Percentiles rank a stretch among this genome's conserved stretches.
Evolutionary conservation across 768 basidiomycete genomes (phyloP).

Genomic region (Saitozyma sp.): DNA sequence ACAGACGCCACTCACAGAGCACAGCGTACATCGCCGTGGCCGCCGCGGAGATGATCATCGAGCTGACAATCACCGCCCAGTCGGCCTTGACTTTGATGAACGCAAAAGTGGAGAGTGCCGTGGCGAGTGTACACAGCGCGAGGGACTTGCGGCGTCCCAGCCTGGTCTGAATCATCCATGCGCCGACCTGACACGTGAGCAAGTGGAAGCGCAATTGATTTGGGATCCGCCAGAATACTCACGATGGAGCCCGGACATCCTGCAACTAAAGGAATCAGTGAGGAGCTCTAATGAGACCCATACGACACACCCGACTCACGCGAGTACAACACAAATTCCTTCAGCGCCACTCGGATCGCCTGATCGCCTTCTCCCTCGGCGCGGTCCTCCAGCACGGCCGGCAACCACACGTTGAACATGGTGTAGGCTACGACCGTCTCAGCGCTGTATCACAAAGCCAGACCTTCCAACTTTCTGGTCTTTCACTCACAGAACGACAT

Average conservation of each 20-base stretch:
- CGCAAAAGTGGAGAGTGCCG: slow-evolving; percentile 44
- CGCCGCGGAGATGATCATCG: slow-evolving; percentile 46
- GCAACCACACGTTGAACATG: slow-evolving; percentile 53
- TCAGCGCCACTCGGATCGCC: slow-evolving; percentile 41
- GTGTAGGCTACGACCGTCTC: slow-evolving; percentile 28
- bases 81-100: slow-evolving; percentile 39
- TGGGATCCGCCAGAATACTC: neutral
- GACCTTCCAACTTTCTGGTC: slow-evolving; percentile 1
- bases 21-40: slow-evolving; percentile 53
- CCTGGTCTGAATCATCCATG: slow-evolving; percentile 48
- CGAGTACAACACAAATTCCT: slow-evolving; percentile 46
- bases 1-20: slow-evolving; percentile 38
- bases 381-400: slow-evolving; percentile 46
- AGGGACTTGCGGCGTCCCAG: slow-evolving; percentile 47
- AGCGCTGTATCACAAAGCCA: neutral
- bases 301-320: slow-evolving; percentile 15
- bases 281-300: neutral
- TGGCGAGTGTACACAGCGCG: slow-evolving; percentile 47
- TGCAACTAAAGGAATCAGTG: slow-evolving; percentile 34
- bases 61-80: slow-evolving; percentile 45
- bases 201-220: neutral
- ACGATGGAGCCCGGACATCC: slow-evolving; percentile 51
- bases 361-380: slow-evolving; percentile 40
- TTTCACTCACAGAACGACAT: slow-evolving; percentile 44
- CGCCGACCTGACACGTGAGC: slow-evolving; percentile 37